These are phyloP conservation scores for Metschnikowia gelsemii DNA, from an alignment of 805 yeast genomes.

Conservation along the genomic window DNA sequence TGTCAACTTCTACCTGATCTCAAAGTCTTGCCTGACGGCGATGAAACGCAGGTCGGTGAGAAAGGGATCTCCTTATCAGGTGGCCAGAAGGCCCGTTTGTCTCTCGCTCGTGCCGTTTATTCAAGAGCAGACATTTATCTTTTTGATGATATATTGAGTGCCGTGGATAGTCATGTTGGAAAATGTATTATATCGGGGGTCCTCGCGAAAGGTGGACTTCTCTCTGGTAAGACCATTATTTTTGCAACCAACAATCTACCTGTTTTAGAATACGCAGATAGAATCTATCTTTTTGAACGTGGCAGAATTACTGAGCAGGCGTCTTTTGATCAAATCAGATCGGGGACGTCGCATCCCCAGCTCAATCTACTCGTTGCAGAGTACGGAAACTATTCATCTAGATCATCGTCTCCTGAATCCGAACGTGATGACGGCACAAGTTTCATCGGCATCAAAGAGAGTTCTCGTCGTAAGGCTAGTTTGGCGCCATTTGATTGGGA, in stretches of 20 bases:
- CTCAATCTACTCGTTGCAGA: conserved; percentile 8
- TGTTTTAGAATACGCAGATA: conserved; percentile 14
- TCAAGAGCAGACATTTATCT: conserved; percentile 40
- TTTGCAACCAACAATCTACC: conserved; percentile 18
- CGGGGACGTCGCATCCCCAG: conserved; percentile 9
- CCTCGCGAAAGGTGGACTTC: conserved; percentile 31
- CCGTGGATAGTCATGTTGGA: conserved; percentile 46
- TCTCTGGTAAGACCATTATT: conserved; percentile 21
- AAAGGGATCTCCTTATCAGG: conserved; percentile 45
- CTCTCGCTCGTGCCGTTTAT: conserved; percentile 44
- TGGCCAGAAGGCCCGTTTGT: conserved; percentile 44
- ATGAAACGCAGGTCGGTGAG: conserved; percentile 44
- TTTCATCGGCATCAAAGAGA: background rate
- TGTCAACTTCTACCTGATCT: conserved; percentile 39
- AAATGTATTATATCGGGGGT: conserved; percentile 33
- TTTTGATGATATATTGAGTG: conserved; percentile 43
- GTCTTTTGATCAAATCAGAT: conserved; percentile 6
- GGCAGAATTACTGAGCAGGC: conserved; percentile 15
- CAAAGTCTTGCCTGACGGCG: conserved; percentile 39
- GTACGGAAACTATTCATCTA: conserved; percentile 5
- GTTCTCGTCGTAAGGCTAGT: conserved; percentile 11
- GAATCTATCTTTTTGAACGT: conserved; percentile 15
- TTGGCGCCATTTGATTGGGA: conserved; percentile 40
- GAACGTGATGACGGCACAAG: background rate
- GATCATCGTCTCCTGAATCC: conserved; percentile 2